Base-by-base conservation (phyloP, 305 asterid genomes). In the Plantago lanceolata region DNA sequence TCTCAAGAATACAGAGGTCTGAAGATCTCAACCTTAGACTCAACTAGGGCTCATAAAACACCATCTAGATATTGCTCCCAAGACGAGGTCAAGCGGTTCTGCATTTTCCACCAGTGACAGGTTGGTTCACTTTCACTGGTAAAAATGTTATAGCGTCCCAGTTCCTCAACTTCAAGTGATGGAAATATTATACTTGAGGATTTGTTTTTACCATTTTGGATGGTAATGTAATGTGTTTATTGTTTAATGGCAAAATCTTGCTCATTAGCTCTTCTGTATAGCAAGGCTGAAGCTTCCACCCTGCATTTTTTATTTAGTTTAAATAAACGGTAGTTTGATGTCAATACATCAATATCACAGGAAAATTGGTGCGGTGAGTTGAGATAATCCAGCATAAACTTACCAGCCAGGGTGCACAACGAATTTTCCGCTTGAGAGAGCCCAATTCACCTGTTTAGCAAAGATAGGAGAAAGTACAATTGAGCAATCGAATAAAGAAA, bases 341-440 rank as follows among this genome's bases (percentile, higher is more conserved):
- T 43, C 59, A 68, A 53, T 6, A 8, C 59, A 48, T n/a, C 14
- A 51, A 7, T 67, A 28, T 40, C 24, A 17, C 54, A 43, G 17
- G 52, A 35, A 59, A 44, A 31, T 33, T 47, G 7, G 37, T 19
- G 3, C 13, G 45, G 44, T 35, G 33, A 14, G 26, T 33, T 11
- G 9, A 33, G 8, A 49, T 26, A 64, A 63, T 19, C 19, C 52
- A 48, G 29, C 37, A 67, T 57, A 65, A n/a, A 62, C 86, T 65
- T 87, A 93, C 98, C 98, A 93, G 85, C 95, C 96, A 56, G 98
- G 98, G 72, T 84, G 83, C 71, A 93, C 98, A 28, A 87, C 98
- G 71, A 76, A 84, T 87, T 78, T 83, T 70, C 96, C 96, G 0
- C 52, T 75, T 16, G 85, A 73, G 63, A 81, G 76, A 60, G 98